Percentiles rank a stretch among this genome's conserved stretches.
phyloP scores from a whole-genome alignment of 2,329 filamentous ascomycete genomes.

The Cladophialophora yegresii region DNA sequence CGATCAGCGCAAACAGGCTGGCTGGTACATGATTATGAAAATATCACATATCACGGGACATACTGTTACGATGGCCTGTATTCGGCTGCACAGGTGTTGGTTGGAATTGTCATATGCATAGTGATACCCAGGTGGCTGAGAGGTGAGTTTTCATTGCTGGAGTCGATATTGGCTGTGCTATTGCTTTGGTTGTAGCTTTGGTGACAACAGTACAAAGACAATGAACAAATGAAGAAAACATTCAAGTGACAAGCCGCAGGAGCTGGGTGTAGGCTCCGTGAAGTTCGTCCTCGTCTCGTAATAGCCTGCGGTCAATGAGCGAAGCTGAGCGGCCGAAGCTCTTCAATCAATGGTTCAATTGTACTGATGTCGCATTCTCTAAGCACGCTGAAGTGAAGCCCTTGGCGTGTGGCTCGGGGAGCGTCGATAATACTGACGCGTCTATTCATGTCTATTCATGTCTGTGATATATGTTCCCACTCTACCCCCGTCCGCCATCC shows the following conservation, averaged over 20 bases:
- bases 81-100: neutral
- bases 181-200: slow-evolving; percentile 1
- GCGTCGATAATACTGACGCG: neutral
- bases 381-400: neutral
- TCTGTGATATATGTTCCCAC: neutral
- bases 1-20: neutral
- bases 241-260: neutral
- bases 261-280: neutral
- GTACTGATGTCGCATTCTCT: neutral
- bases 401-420: too few species aligned
- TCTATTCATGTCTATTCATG: too few species aligned
- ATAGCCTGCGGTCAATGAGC: neutral
- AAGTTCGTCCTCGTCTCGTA: neutral
- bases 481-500: neutral
- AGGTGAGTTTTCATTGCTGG: slow-evolving; percentile 1
- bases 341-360: neutral
- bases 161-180: neutral
- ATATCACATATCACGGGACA: neutral
- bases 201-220: neutral
- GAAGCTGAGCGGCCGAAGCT: neutral
- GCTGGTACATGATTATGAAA: neutral
- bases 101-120: slow-evolving; percentile 11
- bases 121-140: slow-evolving; percentile 16
- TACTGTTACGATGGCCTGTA: neutral
- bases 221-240: neutral